Base-by-base conservation (phyloP, 148 eudicot genomes). In the Vaccinium vitisidaea region DNA sequence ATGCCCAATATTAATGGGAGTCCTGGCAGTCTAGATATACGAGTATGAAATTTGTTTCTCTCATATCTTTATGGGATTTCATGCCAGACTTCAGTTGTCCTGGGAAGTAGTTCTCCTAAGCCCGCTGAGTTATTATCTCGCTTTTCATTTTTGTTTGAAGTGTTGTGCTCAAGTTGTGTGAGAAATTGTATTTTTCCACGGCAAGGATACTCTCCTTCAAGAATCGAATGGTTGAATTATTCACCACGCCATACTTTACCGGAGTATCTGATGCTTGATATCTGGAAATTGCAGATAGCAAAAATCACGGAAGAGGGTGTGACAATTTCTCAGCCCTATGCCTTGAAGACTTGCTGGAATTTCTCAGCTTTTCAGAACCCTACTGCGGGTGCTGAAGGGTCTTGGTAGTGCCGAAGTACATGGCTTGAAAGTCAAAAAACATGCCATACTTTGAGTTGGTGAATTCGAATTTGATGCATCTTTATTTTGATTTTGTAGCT, bases 331-430 rank as follows among this genome's bases (percentile, higher is more conserved):
- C 91, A 88, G 80, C 97, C 98, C 8, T 95, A 95, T 77, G 87
- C 97, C 12, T 82, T 95, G 91, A 95, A 92, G 93, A 95, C 97
- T 36, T 84, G 71, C 86, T 95, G 98, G 98, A 90, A 92, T 67
- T 93, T 86, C 52, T n/a, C 87, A 49, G 95, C 98, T 77, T 95
- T 93, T 85, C 77, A 92, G 88, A 94, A 95, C 83, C 98, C 98
- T 39, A 89, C 97, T 59, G 92, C 87, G 13, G 92, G 92, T 80
- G 98, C 93, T 59, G 94, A 91, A 83, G 98, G 97, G 13, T 95
- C 98, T 19, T 94, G 97, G 98, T 95, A 91, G 84, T 32, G 49
- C 39, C 7, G 55, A 13, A 25, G 18, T 43, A 36, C 32, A 13
- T 69, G 82, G 30, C 46, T 80, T 53, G n/a, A 36, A 61, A 2